These are phyloP conservation scores for Blastocystis sp. DNA, from an alignment of 352 stramenopile genomes.

Conservation along the genomic window DNA sequence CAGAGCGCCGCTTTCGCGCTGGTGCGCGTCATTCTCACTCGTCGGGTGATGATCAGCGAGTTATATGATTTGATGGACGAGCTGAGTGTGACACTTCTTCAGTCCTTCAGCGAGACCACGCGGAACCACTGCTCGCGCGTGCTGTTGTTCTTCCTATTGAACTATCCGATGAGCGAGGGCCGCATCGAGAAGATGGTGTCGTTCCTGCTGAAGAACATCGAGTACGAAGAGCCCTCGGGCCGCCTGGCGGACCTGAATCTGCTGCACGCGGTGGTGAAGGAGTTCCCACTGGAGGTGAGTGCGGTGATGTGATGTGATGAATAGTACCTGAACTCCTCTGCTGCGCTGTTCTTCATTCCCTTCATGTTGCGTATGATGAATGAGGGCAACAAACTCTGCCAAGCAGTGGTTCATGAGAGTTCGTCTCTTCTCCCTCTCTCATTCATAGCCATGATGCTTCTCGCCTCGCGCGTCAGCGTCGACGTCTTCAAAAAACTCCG, in stretches of 20 bases:
- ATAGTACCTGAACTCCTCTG: slow-evolving; percentile 75
- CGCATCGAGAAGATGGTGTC: slow-evolving; percentile 80
- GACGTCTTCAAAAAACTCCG: slow-evolving; percentile 32
- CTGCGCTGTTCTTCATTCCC: slow-evolving; percentile 82
- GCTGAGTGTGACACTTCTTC: slow-evolving; percentile 81
- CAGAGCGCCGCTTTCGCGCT: slow-evolving; percentile 82
- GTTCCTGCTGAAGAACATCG: slow-evolving; percentile 83
- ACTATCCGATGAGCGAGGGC: slow-evolving; percentile 83
- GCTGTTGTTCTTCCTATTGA: slow-evolving; percentile 82
- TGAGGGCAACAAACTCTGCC: slow-evolving; percentile 71
- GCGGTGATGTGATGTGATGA: neutral
- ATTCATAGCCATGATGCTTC: slow-evolving; percentile 8
- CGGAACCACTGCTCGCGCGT: slow-evolving; percentile 80
- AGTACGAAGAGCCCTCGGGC: slow-evolving; percentile 81
- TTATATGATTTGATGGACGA: slow-evolving; percentile 85
- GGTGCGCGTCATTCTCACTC: slow-evolving; percentile 78
- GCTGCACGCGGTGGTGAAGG: slow-evolving; percentile 78
- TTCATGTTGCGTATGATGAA: slow-evolving; percentile 82
- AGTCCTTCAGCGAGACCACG: slow-evolving; percentile 78
- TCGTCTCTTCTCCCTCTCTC: neutral
- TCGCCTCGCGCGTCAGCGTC: slow-evolving; percentile 6
- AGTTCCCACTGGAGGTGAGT: slow-evolving; percentile 78
- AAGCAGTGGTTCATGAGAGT: slow-evolving; percentile 1
- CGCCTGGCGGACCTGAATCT: slow-evolving; percentile 80
- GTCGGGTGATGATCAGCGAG: slow-evolving; percentile 80